These are phyloP conservation scores for Sporothrix euskadiensis DNA, from an alignment of 2,329 filamentous ascomycete species.

Conservation along the genomic window DNA sequence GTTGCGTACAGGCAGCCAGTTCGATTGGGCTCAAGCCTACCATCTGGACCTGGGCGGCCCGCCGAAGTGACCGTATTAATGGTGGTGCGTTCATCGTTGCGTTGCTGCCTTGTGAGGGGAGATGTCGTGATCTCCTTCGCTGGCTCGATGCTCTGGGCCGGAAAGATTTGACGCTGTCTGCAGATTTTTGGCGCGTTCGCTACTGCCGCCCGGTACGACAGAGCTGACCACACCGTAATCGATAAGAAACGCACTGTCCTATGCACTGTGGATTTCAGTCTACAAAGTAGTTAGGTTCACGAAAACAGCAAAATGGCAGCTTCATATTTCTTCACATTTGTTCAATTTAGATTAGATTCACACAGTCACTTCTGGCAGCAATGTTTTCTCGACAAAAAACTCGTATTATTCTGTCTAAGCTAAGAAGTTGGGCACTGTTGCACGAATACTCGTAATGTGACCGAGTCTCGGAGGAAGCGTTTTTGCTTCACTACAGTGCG, in stretches of 20 bases:
- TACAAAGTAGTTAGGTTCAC: neutral
- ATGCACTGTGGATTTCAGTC: neutral
- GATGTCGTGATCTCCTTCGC: neutral
- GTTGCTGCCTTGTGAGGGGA: constrained; percentile 8
- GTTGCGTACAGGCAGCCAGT: neutral
- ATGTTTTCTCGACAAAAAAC: neutral
- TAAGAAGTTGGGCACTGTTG: constrained; percentile 12
- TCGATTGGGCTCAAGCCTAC: constrained; percentile 32
- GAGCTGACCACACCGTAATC: constrained; percentile 34
- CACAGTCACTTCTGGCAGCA: neutral
- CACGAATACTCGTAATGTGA: neutral
- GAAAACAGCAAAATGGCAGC: neutral
- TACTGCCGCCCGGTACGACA: neutral
- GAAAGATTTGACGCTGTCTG: constrained; percentile 25
- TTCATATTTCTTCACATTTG: neutral
- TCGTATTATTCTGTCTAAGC: neutral
- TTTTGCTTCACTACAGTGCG: neutral
- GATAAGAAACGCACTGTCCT: constrained; percentile 32
- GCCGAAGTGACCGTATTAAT: constrained; percentile 43
- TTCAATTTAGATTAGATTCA: neutral
- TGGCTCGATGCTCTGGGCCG: neutral
- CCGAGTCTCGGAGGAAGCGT: neutral
- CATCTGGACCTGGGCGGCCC: constrained; percentile 37
- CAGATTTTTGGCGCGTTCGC: constrained; percentile 30
- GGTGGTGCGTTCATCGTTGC: constrained; percentile 41